Base-by-base conservation (phyloP, 371 early-diverging fungal genomes). In the Mortierella sp. region DNA sequence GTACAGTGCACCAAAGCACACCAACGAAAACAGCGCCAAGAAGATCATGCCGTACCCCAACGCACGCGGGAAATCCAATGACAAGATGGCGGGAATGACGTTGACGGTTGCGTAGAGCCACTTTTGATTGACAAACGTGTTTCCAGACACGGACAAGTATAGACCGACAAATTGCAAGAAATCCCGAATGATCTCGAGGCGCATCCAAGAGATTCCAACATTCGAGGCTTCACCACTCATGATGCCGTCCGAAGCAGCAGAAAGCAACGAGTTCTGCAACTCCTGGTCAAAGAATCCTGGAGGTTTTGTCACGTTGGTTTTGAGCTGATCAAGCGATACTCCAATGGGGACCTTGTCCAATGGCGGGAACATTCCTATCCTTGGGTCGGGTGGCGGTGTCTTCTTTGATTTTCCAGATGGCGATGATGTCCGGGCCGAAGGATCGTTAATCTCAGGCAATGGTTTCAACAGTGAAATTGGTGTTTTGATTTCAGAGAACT, bases 161-260 rank as follows among this genome's bases (percentile, higher is more conserved):
- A 86, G 55, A 49, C 73, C 60, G 46, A 86, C 71, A 47, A 84
- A 66, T 78, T 86, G 86, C 51, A 84, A 34, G 47, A 80, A 81
- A 47, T 86, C 86, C 22, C 84, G 79, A 31, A 86, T 59, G n/a
- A 83, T 71, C 63, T 86, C 86, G 16, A 82, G 16, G 44, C 82
- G 71, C 63, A 66, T 76, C 27, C 66, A 67, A 1, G 63, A 68
- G 25, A 70, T 66, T 17, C 80, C 80, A 37, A 69, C 39, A 44
- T 55, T 55, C n/a, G 74, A 66, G 5, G 65, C 17, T 50, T 80
- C 76, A n/a, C 63, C 76, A 25, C 63, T 63, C 62, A 80, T 65
- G 37, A 80, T 68, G 0, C 67, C 79, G 19, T 80, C 80, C 29
- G 74, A 55, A 9, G 79, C 70, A 17, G 70, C 50, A 3, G 64